Evolutionary conservation across 163 green algal species (phyloP), one percentile per base, ranked within the genome.

Genomic region (Scenedesmus sp.): DNA sequence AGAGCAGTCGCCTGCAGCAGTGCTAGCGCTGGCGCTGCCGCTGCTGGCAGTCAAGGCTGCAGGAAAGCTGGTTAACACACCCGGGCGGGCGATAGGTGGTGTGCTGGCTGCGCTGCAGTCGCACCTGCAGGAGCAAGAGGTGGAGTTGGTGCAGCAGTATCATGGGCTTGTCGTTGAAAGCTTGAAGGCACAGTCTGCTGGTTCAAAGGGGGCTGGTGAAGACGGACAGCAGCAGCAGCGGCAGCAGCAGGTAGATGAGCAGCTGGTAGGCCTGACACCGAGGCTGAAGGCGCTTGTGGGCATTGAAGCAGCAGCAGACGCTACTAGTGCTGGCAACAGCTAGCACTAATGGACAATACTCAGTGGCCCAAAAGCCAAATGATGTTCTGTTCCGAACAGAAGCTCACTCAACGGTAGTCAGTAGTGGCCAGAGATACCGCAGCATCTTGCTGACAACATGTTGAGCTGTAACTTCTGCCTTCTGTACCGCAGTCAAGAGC

Each of bases 21-120:
- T 94, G 0, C 95, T 99, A 49, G 93, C 96, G 3, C 85, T 97
- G 43, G 93, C 92, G 46, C 95, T 98, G 65, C 94, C 96, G 13
- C 86, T 97, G 72, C 92, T 98, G 24, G 86, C 95, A 33, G 83
- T 94, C 35, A 88, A 93, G 83, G 92, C 93, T 7, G 81, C 78
- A 15, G 89, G 90, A 70, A 89, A 43, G 7, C 65, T 92, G 4
- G 73, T 98, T 0, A 95, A 88, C 26, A 89, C 97, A 12, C 96
- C 96, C 7, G 96, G 96, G 30, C 93, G 95, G 35, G 95, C 96
- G 10, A 88, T 98, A 65, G 92, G 86, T 0, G 80, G 93, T 0
- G 92, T 94, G 42, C 78, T 98, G 42, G 70, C 91, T 1, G 49
- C 42, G n/a, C 93, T 98, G 70, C 80, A 93, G 82, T 43, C 26